Conservation (phyloP, 495 filamentous ascomycete genomes). For the Podospora tetraspora region DNA sequence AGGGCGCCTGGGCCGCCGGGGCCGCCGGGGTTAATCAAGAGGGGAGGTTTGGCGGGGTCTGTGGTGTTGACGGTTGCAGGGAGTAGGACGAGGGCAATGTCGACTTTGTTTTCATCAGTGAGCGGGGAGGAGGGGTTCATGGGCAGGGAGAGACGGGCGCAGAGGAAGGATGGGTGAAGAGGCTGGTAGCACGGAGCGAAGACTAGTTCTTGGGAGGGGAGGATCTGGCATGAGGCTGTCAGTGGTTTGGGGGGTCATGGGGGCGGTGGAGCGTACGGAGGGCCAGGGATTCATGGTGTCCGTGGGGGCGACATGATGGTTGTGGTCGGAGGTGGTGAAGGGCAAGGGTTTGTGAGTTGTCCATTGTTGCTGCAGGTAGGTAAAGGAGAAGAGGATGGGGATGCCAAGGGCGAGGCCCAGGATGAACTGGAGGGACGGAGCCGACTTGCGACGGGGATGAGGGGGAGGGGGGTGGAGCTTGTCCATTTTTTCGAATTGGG, state of each 20-base stretch:
- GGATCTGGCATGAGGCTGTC: conserved; percentile 30
- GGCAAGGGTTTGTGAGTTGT: neutral
- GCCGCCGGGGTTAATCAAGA: conserved; percentile 43
- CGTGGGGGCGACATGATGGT: neutral
- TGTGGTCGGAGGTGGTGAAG: neutral
- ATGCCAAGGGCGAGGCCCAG: neutral
- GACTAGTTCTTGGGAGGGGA: conserved; percentile 38
- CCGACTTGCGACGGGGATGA: neutral
- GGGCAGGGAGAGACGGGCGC: conserved; percentile 53
- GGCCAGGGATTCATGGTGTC: conserved; percentile 1
- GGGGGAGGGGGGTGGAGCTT: neutral
- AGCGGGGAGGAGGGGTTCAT: conserved; percentile 49
- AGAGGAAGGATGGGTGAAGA: conserved; percentile 35
- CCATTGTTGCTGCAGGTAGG: neutral
- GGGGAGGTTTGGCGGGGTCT: conserved; percentile 25
- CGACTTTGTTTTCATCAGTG: conserved; percentile 37
- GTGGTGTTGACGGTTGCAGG: conserved; percentile 31
- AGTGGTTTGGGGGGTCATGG: neutral
- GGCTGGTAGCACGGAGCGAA: conserved; percentile 38
- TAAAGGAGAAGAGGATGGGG: neutral
- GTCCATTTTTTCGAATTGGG: neutral
- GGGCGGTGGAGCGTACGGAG: neutral
- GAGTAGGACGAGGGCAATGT: conserved; percentile 48
- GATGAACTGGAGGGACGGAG: neutral
- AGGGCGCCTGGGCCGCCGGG: conserved; percentile 38